These are phyloP conservation scores for Pestalotiopsis sp. DNA, from an alignment of 2,329 filamentous ascomycete species.

Conservation along the genomic window DNA sequence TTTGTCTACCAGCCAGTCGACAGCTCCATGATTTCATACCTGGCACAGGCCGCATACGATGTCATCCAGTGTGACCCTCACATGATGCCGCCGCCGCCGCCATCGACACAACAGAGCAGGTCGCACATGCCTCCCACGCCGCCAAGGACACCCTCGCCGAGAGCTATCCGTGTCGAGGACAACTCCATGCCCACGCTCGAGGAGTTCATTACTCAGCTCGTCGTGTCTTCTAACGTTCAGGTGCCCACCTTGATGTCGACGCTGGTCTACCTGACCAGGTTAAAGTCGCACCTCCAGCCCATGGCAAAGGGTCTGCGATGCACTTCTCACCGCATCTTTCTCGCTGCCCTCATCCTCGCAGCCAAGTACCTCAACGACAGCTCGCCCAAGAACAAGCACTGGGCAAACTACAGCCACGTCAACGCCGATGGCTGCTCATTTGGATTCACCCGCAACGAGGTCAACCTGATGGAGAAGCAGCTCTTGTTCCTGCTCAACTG, in stretches of 20 bases:
- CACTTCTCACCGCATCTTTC: constrained; percentile 96
- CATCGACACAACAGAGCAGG: constrained; percentile 31
- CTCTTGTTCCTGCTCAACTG: constrained; percentile 92
- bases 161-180: constrained; percentile 47
- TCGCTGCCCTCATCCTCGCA: constrained; percentile 81
- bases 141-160: constrained; percentile 50
- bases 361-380: constrained; percentile 99
- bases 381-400: constrained; percentile 99
- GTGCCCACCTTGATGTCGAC: constrained; percentile 97
- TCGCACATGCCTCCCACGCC: constrained; percentile 51
- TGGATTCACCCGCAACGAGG: constrained; percentile 91
- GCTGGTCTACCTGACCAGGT: constrained; percentile 86
- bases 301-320: constrained; percentile 96
- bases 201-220: constrained; percentile 88
- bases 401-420: constrained; percentile 89
- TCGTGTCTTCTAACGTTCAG: constrained; percentile 92
- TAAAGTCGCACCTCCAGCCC: constrained; percentile 83
- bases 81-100: constrained; percentile 52
- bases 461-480: constrained; percentile 99
- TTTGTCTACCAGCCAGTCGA: constrained; percentile 80
- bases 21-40: constrained; percentile 75
- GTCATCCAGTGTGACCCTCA: constrained; percentile 79
- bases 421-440: constrained; percentile 69
- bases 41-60: constrained; percentile 72
- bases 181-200: constrained; percentile 76